Evolutionary conservation across 2,329 filamentous ascomycete species (phyloP), one percentile per base, ranked within the genome.

Genomic region (Paecilomyces fulvus): DNA sequence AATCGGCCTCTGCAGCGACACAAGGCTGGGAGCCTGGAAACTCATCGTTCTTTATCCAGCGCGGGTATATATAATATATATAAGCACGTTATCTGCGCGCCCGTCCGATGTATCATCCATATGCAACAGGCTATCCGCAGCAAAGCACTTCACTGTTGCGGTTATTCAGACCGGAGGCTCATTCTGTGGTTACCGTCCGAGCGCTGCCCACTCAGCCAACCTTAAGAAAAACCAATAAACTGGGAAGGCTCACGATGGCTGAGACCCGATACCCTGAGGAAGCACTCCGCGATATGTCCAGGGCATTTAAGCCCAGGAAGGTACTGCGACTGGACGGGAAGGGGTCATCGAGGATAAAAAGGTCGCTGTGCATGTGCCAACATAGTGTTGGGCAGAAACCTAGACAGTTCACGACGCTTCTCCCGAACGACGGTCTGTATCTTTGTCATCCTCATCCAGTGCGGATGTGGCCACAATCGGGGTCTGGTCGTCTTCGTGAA

Each of bases 401-500:
- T 49, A 11, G 8, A 49, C 14, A 7, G 9, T 21, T 28, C 48
- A 23, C 8, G 48, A 49, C 11, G 20, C 33, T 17, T 37, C 33
- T 37, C 20, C 48, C 23, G 48, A 49, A 4, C 20, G 20, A 43
- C 23, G 20, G 2, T 28, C 20, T 25, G 21, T 49, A 49, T 28
- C 8, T 9, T 43, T 43, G 14, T 12, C 5, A 17, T 43, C 37
- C 9, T 43, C 37, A 43, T 43, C 14, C 37, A 43, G 37, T 7
- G 37, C 14, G n/a, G 37, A 43, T 8, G n/a, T 43, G 37, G n/a
- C 37, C 14, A 9, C 37, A n/a, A 9, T 43, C 37, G 14, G 37
- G 14, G 37, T 43, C 21, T 51, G 53, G 21, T 17, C 17, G 6
- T 60, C 56, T 20, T 61, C 57, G 17, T 60, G 52, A 21, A 49